Base-by-base conservation (phyloP, 2,329 filamentous ascomycete genomes). In the Fusarium sp. region DNA sequence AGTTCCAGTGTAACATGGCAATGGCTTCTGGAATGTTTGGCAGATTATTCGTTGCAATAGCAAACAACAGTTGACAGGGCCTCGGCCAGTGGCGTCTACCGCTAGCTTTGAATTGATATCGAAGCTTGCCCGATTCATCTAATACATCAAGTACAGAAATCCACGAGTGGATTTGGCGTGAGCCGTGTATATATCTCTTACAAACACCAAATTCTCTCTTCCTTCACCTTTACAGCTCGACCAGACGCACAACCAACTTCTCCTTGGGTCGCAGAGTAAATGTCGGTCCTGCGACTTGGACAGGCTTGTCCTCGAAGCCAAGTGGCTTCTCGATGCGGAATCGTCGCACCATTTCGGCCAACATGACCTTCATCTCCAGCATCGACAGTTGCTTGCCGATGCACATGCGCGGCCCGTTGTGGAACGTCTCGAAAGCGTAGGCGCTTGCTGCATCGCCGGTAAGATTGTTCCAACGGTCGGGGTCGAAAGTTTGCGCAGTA, bases 331-430 rank as follows among this genome's bases (percentile, higher is more conserved):
- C 67, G 27, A 82, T 74, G 15, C 62, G 62, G 62, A 80, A 83
- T 23, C 70, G 71, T 4, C 66, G 65, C 28, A 82, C 62, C 47
- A 82, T 59, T 60, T 78, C 77, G 4, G 76, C 65, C 11, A 83
- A 39, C 7, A 82, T 72, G 5, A 74, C 68, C 73, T 83, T 83
- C 68, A 82, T 78, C 69, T 82, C 81, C 53, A 82, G 61, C 50
- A 79, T 60, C 1, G 80, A 74, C 31, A 80, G 78, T 10, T 71
- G 75, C 58, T 76, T 77, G 12, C 81, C 82, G 34, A 82, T 82
- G 67, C 81, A 83, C 44, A 77, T 75, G 13, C 81, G 72, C 7
- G 80, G 78, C 4, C 80, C 81, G 46, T 79, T 77, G 53, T 79
- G 73, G 60, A 83, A 83, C 0, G 78, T 75, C 39, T 77, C 73